A percentile compares a stretch with the other conserved stretches of the same genome.
phyloP scores from a whole-genome alignment of 306 rosid species.

The Adenanthera pavonina region DNA sequence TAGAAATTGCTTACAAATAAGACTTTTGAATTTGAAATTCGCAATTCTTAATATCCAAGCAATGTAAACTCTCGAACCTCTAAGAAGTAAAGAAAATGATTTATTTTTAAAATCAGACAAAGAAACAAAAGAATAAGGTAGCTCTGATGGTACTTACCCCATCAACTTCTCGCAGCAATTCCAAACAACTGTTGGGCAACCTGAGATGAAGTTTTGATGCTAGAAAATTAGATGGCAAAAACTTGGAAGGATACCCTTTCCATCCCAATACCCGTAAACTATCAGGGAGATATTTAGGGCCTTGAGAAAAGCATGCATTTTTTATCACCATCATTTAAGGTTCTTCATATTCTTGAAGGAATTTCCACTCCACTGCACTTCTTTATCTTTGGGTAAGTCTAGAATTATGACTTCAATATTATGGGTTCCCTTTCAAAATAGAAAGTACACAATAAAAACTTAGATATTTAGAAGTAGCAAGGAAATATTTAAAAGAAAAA shows the following conservation, averaged over 20 bases:
- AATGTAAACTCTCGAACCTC: background rate
- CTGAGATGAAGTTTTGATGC: background rate
- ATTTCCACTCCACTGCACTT: background rate
- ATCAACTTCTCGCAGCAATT: background rate
- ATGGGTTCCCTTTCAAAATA: background rate
- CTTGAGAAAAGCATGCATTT: background rate
- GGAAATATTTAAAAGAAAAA: no score
- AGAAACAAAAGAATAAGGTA: no score
- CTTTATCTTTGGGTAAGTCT: no score
- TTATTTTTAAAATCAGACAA: no score
- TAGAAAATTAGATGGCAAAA: background rate
- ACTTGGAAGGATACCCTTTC: background rate
- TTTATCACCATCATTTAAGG: background rate
- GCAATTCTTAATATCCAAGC: background rate
- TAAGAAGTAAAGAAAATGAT: no score
- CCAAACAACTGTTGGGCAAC: background rate
- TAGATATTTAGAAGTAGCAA: background rate
- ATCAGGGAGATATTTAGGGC: background rate
- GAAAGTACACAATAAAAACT: background rate
- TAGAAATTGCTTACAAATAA: no score
- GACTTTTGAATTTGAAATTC: no score
- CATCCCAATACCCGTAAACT: slow-evolving; percentile 8
- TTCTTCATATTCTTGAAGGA: background rate
- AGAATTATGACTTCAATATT: no score
- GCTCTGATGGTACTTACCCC: background rate